phyloP scores from a whole-genome alignment of 2,329 filamentous ascomycete species.

The Nemania abortiva region DNA sequence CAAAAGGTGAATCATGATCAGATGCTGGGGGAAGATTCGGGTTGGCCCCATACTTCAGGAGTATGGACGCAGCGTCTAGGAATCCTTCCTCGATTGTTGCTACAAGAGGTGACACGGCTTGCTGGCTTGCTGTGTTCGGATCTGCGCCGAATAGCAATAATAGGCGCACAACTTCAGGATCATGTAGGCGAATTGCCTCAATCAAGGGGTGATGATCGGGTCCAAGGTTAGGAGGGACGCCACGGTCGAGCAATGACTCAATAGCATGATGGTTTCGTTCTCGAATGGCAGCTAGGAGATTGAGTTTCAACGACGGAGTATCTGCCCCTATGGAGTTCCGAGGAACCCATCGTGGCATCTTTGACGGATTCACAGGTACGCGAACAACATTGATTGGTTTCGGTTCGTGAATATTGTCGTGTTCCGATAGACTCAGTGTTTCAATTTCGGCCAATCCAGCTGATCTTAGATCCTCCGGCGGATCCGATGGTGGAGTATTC shows the following conservation, averaged over 20 bases:
- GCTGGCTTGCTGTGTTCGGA: slow-evolving; percentile 63
- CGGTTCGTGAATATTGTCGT: slow-evolving; percentile 45
- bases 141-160: slow-evolving; percentile 69
- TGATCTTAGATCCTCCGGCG: slow-evolving; percentile 39
- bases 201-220: slow-evolving; percentile 62
- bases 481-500: slow-evolving; percentile 31
- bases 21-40: slow-evolving; percentile 64
- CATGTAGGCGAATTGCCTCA: slow-evolving; percentile 64
- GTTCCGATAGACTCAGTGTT: slow-evolving; percentile 50
- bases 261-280: slow-evolving; percentile 67
- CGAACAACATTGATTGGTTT: slow-evolving; percentile 59
- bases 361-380: slow-evolving; percentile 62
- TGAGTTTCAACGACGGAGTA: slow-evolving; percentile 58
- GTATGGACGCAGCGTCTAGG: slow-evolving; percentile 66
- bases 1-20: slow-evolving; percentile 67
- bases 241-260: slow-evolving; percentile 69
- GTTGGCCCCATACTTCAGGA: slow-evolving; percentile 74
- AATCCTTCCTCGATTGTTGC: slow-evolving; percentile 65
- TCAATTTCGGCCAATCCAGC: slow-evolving; percentile 43
- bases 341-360: slow-evolving; percentile 65
- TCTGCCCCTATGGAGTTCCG: slow-evolving; percentile 59
- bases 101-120: slow-evolving; percentile 64
- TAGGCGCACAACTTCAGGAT: slow-evolving; percentile 66
- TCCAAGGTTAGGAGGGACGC: slow-evolving; percentile 64
- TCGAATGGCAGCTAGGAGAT: slow-evolving; percentile 67